Base-by-base conservation (phyloP, 176 grass and related monocot species). In the Canna indica region DNA sequence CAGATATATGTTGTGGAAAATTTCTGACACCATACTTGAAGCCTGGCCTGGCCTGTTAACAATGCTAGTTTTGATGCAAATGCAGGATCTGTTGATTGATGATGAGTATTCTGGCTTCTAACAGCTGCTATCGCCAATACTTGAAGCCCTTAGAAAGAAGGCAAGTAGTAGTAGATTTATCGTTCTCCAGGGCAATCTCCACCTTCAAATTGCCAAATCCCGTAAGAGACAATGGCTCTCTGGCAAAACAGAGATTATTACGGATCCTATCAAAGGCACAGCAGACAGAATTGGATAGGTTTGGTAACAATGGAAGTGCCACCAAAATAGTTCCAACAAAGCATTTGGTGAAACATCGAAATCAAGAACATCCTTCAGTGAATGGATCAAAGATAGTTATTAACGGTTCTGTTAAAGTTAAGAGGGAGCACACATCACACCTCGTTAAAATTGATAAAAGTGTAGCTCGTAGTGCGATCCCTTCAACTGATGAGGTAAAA, bases 261-360 rank as follows among this genome's bases (percentile, higher is more conserved):
- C 73, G 62, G 46, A 76, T 91, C 59, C 50, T 72, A 13, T 69
- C 76, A 77, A 68, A 87, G 68, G 87, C 67, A 27, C 77, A 75
- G 54, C 81, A 74, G 13, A 53, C 47, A 0, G 85, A 96, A 28
- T 75, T 80, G 5, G 78, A 88, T 29, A 91, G 81, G 74, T 81
- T 76, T 47, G 65, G 52, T 69, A 78, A 80, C 54, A 84, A 91
- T 84, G 85, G 85, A 16, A 64, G 81, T 0, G 74, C 67, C 33
- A 84, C 31, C 50, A 96, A 86, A 73, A 96, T 96, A 88, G 88
- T 96, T 39, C 83, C 88, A 1, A 91, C 88, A 18, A 84, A 48
- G 46, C 77, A 86, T 52, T 79, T 90, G 78, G 63, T 72, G 22
- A 86, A 72, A 67, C 70, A 69, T 36, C 75, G 63, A 48, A 67